Conservation (phyloP, 192 early-diverging fungal species). For the Gaertneriomyces sp. region DNA sequence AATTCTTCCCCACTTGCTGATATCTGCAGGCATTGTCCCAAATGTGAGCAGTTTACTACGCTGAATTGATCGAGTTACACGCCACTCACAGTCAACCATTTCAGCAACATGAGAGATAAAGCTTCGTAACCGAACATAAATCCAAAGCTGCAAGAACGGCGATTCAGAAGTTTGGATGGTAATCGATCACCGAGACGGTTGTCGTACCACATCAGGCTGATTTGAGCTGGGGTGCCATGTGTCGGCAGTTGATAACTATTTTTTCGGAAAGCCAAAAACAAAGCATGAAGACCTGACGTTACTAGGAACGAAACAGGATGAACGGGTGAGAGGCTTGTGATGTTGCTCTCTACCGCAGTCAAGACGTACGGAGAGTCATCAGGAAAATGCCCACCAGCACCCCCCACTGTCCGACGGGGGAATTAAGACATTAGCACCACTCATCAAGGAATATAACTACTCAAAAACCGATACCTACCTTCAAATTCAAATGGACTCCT, state of each 20-base stretch:
- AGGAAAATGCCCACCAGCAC: slow-evolving; percentile 10
- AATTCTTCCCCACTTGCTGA: neutral
- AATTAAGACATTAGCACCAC: neutral
- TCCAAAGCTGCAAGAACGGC: neutral
- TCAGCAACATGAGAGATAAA: slow-evolving; percentile 10
- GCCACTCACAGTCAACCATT: slow-evolving; percentile 16
- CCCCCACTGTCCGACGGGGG: slow-evolving; percentile 1
- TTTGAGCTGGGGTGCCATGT: slow-evolving; percentile 9
- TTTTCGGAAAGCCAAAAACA: slow-evolving; percentile 6
- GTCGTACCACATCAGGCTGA: slow-evolving; percentile 14
- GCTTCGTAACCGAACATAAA: slow-evolving; percentile 16
- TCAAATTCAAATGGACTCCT: slow-evolving; percentile 5
- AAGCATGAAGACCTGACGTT: neutral
- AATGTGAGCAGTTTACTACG: too few species aligned
- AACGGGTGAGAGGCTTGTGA: neutral
- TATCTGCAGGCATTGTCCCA: neutral
- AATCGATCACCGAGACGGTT: neutral
- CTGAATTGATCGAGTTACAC: neutral
- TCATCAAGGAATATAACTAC: too few species aligned
- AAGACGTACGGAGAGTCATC: slow-evolving; percentile 10
- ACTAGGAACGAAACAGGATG: neutral
- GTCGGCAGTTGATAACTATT: neutral
- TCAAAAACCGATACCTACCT: neutral
- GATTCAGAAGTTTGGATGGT: neutral
- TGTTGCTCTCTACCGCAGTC: neutral